Evolutionary conservation across 2,329 filamentous ascomycete species (phyloP).

Genomic region (Aspergillus intermedius): DNA sequence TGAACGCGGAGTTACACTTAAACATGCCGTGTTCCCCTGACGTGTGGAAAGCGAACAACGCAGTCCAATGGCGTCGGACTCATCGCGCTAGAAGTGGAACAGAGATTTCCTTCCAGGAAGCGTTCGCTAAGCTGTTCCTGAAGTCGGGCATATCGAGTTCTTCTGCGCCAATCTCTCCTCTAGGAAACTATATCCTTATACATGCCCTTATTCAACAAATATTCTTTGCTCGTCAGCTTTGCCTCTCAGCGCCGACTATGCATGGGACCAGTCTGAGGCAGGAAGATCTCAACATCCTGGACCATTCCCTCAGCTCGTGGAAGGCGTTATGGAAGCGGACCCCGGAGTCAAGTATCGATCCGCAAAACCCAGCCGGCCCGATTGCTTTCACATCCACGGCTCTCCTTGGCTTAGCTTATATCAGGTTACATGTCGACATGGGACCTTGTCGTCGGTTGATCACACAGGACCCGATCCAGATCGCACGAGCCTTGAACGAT

Average conservation of each 20-base stretch:
- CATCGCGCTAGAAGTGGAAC: constrained; percentile 28
- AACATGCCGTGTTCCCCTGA: constrained; percentile 50
- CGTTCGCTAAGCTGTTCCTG: constrained; percentile 39
- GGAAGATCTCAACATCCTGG: constrained; percentile 41
- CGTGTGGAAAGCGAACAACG: constrained; percentile 50
- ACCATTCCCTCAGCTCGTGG: constrained; percentile 45
- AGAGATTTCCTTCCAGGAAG: constrained; percentile 39
- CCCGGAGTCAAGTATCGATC: constrained; percentile 49
- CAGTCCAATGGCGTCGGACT: constrained; percentile 44
- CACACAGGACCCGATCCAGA: constrained; percentile 41
- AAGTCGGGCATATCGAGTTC: constrained; percentile 31
- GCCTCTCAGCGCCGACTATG: constrained; percentile 39
- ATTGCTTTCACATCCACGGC: constrained; percentile 49
- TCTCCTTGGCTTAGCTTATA: constrained; percentile 43
- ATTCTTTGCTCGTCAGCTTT: constrained; percentile 46
- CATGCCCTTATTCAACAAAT: constrained; percentile 51
- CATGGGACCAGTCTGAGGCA: constrained; percentile 37
- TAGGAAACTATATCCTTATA: constrained; percentile 51
- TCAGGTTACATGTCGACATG: constrained; percentile 42
- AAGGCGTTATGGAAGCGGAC: constrained; percentile 48
- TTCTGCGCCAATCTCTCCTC: constrained; percentile 39
- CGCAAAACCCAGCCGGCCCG: constrained; percentile 47
- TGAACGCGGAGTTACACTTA: constrained; percentile 50
- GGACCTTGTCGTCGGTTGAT: constrained; percentile 43
- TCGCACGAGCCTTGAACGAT: constrained; percentile 41